Conservation (phyloP, 768 basidiomycete genomes). For the Lyophyllum semitale region DNA sequence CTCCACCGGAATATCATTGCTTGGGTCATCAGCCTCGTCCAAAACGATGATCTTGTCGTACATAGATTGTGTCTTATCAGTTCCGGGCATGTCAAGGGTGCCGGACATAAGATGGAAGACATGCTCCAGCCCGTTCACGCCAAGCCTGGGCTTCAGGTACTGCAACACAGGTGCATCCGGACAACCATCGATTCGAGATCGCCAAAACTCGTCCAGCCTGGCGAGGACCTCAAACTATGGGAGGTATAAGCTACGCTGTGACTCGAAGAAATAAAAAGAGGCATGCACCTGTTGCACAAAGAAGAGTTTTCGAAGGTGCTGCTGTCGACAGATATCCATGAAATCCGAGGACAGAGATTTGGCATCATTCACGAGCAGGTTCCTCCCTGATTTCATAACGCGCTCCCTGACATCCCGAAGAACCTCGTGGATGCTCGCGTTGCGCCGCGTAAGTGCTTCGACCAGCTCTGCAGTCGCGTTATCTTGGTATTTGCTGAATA, state of each 20-base stretch:
- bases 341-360: constrained; percentile 39
- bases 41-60: constrained; percentile 47
- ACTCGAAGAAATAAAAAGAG: neutral
- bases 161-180: constrained; percentile 49
- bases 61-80: constrained; percentile 41
- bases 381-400: constrained; percentile 21
- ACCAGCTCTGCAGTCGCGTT: constrained; percentile 20
- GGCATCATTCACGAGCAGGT: constrained; percentile 45
- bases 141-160: constrained; percentile 30
- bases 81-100: constrained; percentile 37
- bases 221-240: constrained; percentile 48
- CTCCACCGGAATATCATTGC: constrained; percentile 41
- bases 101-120: constrained; percentile 45
- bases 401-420: constrained; percentile 34
- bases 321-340: constrained; percentile 48
- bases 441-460: constrained; percentile 32
- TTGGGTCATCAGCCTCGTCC: constrained; percentile 30
- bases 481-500: constrained; percentile 33
- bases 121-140: constrained; percentile 32
- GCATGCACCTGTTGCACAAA: constrained; percentile 52
- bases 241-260: neutral
- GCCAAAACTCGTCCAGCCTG: constrained; percentile 48
- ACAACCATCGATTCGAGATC: constrained; percentile 48
- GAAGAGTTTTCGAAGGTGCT: constrained; percentile 49
- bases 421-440: constrained; percentile 33